These are phyloP conservation scores for Cylindrotheca closterium DNA, from an alignment of 108 stramenopile genomes.

Conservation along the genomic window DNA sequence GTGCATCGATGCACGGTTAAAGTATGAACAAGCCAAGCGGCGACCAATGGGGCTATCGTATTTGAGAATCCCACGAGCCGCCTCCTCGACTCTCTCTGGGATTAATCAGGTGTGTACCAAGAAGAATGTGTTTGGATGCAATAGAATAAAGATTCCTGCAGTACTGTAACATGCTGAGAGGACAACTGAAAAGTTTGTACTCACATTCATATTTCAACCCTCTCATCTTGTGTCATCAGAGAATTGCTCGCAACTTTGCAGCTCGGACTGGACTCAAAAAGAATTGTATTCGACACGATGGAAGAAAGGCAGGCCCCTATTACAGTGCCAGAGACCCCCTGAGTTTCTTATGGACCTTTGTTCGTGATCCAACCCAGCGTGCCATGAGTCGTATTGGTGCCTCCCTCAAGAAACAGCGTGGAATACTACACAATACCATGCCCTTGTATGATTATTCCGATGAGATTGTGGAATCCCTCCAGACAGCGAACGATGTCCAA, in stretches of 20 bases:
- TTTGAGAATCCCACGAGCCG: conserved; percentile 23
- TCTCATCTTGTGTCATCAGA: too few species aligned
- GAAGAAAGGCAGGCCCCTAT: conserved; percentile 7
- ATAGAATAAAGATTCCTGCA: too few species aligned
- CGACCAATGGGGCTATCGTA: conserved; percentile 34
- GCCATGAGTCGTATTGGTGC: conserved; percentile 17
- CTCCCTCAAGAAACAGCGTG: not conserved
- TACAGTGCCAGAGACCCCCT: conserved; percentile 12
- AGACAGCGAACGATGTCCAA: conserved; percentile 6
- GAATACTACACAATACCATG: not conserved
- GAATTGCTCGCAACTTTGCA: conserved; percentile 31
- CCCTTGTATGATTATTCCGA: not conserved
- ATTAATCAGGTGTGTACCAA: conserved; percentile 6
- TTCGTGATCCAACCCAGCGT: conserved; percentile 32
- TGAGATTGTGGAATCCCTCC: conserved; percentile 5
- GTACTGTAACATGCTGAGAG: too few species aligned
- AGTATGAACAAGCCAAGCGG: conserved; percentile 22
- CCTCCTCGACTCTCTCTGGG: conserved; percentile 14
- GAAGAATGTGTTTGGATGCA: too few species aligned
- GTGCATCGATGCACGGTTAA: conserved; percentile 22
- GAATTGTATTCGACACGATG: conserved; percentile 31
- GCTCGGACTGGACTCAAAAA: not conserved
- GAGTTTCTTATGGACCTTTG: conserved; percentile 33
- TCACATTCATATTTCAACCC: too few species aligned
- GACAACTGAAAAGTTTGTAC: too few species aligned